Conservation (phyloP, 2,329 filamentous ascomycete genomes). For the Clonostachys rosea region DNA sequence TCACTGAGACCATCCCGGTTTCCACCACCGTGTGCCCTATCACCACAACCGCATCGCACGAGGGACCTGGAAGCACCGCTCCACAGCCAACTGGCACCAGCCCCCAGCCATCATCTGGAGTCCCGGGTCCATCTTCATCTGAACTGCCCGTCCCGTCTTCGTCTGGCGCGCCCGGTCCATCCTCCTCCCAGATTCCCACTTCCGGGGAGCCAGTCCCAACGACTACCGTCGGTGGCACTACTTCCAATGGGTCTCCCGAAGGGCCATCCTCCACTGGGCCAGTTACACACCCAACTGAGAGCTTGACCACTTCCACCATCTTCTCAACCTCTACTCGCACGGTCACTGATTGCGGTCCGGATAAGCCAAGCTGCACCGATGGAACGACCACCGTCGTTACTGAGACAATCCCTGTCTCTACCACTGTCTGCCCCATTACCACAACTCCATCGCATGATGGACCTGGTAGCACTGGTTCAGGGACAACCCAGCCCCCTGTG, state of each 20-base stretch:
- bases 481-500: no score
- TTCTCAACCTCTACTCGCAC: slow-evolving; percentile 49
- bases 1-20: background rate
- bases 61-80: no score
- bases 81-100: no score
- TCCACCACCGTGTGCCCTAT: background rate
- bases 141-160: no score
- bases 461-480: no score
- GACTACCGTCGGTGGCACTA: background rate
- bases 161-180: no score
- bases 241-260: background rate
- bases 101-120: no score
- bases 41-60: no score
- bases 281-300: background rate
- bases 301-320: slow-evolving; percentile 29
- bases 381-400: background rate
- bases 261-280: background rate
- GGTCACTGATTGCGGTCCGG: slow-evolving; percentile 51
- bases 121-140: no score
- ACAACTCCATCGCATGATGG: no score
- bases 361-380: slow-evolving; percentile 51
- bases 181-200: no score
- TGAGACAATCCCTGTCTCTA: slow-evolving; percentile 18
- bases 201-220: no score
- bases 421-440: slow-evolving; percentile 26